phyloP scores from a whole-genome alignment of 495 filamentous ascomycete genomes.

The Oleoguttula mirabilis region DNA sequence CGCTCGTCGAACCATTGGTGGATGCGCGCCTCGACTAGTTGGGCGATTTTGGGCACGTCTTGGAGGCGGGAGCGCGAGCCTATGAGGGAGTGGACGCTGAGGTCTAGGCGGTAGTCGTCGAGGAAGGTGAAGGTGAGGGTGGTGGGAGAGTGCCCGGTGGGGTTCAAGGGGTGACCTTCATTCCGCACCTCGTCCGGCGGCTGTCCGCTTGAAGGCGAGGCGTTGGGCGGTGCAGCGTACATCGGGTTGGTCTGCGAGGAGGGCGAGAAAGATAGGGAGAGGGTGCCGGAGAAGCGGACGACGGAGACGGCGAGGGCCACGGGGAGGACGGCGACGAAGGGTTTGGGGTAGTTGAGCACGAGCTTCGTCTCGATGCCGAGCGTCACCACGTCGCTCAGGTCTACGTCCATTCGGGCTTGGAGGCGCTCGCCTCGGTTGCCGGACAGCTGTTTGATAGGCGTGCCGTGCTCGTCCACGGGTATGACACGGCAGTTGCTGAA shows the following conservation, averaged over 20 bases:
- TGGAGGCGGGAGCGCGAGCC: conserved; percentile 80
- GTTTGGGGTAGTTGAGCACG: conserved; percentile 84
- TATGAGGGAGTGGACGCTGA: conserved; percentile 81
- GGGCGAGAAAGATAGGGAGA: conserved; percentile 85
- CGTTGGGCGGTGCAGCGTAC: conserved; percentile 2
- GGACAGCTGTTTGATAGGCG: conserved; percentile 17
- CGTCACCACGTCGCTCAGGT: conserved; percentile 88
- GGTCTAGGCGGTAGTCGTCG: conserved; percentile 88
- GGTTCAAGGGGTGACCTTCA: conserved; percentile 14
- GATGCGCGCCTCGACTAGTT: conserved; percentile 78
- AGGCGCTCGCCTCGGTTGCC: conserved; percentile 41
- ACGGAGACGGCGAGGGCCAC: conserved; percentile 85
- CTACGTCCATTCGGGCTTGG: conserved; percentile 95
- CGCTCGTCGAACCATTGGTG: conserved; percentile 97
- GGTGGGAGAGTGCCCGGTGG: conserved; percentile 35
- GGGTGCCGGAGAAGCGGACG: conserved; percentile 84
- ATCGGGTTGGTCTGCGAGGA: conserved; percentile 27
- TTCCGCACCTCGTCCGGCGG: conserved; percentile 7
- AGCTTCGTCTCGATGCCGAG: conserved; percentile 88
- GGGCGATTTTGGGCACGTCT: conserved; percentile 95
- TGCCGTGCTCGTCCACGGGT: conserved; percentile 53
- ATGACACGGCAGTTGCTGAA: conserved; percentile 97
- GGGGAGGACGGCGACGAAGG: conserved; percentile 77
- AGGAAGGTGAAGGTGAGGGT: conserved; percentile 90
- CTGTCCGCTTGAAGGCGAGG: no score